A percentile compares a stretch with the other conserved stretches of the same genome.
Evolutionary conservation across 352 stramenopile species (phyloP).

Genomic region (Pythium phragmiticola): DNA sequence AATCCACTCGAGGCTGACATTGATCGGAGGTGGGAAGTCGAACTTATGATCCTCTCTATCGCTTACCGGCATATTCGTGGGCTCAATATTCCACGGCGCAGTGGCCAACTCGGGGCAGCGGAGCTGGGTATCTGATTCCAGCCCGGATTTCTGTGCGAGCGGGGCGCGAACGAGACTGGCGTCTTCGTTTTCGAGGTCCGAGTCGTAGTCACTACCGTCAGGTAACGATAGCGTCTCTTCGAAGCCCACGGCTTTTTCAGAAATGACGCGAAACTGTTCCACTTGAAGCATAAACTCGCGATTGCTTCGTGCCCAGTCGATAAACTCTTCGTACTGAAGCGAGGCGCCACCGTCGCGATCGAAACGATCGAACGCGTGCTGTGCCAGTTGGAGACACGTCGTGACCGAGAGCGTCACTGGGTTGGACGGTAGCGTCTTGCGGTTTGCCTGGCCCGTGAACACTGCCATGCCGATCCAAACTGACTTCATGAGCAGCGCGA

Average conservation of each 20-base stretch:
- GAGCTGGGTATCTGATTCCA: background rate
- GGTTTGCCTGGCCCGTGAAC: conserved; percentile 38
- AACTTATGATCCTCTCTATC: background rate
- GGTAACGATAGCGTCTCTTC: conserved; percentile 63
- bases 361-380: conserved; percentile 54
- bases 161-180: background rate
- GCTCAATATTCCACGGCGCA: conserved; percentile 54
- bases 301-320: conserved; percentile 80
- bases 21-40: conserved; percentile 54
- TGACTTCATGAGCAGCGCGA: conserved; percentile 81
- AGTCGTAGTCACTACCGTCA: conserved; percentile 71
- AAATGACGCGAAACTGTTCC: conserved; percentile 72
- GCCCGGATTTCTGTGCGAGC: background rate
- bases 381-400: conserved; percentile 44
- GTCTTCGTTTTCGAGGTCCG: conserved; percentile 61
- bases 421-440: background rate
- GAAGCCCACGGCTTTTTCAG: conserved; percentile 62
- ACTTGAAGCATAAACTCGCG: conserved; percentile 86
- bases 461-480: conserved; percentile 69
- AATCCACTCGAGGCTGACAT: conserved; percentile 75
- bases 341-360: conserved; percentile 42
- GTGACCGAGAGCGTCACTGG: conserved; percentile 1
- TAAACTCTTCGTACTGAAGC: conserved; percentile 77
- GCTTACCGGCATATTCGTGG: conserved; percentile 13
- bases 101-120: conserved; percentile 25